phyloP scores from a whole-genome alignment of 2,329 filamentous ascomycete genomes.

The Sporothrix variecibatus region DNA sequence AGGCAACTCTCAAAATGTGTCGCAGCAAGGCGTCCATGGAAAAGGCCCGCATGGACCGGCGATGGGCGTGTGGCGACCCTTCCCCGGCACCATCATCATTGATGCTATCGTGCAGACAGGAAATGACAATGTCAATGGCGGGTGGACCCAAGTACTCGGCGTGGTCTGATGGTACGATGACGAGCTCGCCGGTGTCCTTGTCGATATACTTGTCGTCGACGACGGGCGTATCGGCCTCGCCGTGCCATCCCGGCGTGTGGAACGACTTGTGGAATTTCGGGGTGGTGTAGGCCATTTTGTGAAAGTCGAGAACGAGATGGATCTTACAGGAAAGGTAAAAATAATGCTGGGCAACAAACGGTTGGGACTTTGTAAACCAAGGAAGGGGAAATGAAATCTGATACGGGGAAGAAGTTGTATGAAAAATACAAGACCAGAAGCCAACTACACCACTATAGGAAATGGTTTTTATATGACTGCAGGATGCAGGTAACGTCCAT shows the following conservation, averaged over 20 bases:
- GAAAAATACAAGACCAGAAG: too few species aligned
- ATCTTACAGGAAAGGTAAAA: too few species aligned
- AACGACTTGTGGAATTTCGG: not conserved
- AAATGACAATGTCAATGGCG: not conserved
- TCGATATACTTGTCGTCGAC: conserved; percentile 14
- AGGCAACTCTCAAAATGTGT: not conserved
- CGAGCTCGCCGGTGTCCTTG: not conserved
- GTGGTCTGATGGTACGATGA: not conserved
- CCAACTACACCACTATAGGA: too few species aligned
- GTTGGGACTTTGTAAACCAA: too few species aligned
- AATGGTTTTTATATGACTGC: too few species aligned
- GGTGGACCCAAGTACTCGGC: not conserved
- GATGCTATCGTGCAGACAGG: not conserved
- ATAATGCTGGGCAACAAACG: too few species aligned
- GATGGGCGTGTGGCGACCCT: too few species aligned
- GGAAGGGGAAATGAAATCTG: too few species aligned
- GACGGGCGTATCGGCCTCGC: conserved; percentile 3
- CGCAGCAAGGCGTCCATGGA: not conserved
- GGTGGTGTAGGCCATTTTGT: not conserved
- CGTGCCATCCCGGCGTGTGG: conserved; percentile 12
- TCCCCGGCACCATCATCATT: not conserved
- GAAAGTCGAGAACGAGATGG: not conserved
- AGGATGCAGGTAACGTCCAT: too few species aligned
- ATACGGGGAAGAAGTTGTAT: too few species aligned
- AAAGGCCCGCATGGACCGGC: not conserved